phyloP scores from a whole-genome alignment of 495 filamentous ascomycete genomes.

The Aspergillus panamensis region DNA sequence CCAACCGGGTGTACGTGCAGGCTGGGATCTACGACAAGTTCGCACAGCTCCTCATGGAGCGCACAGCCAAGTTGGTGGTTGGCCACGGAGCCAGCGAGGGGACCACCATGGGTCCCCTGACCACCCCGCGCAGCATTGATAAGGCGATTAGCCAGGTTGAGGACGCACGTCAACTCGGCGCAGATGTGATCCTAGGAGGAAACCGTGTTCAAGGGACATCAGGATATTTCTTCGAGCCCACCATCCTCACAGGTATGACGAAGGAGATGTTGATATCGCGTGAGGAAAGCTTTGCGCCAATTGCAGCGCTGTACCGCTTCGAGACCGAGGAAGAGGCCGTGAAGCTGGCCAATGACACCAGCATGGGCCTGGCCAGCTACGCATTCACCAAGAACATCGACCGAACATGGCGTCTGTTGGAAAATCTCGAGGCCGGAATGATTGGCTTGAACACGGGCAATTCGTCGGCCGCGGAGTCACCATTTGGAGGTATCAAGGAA shows the following conservation, averaged over 20 bases:
- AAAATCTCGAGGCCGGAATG: conserved; percentile 75
- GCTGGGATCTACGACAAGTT: conserved; percentile 52
- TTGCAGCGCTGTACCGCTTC: conserved; percentile 65
- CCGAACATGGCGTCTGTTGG: conserved; percentile 66
- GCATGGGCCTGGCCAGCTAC: conserved; percentile 68
- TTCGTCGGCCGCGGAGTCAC: conserved; percentile 63
- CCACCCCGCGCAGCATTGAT: conserved; percentile 59
- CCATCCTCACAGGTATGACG: conserved; percentile 60
- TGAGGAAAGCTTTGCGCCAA: conserved; percentile 70
- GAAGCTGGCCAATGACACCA: conserved; percentile 58
- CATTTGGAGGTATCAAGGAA: conserved; percentile 76
- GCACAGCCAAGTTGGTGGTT: conserved; percentile 54
- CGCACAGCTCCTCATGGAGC: conserved; percentile 50
- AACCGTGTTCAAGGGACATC: conserved; percentile 41
- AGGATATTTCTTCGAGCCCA: conserved; percentile 73
- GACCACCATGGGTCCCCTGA: conserved; percentile 67
- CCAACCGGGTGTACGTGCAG: conserved; percentile 71
- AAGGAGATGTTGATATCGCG: conserved; percentile 60
- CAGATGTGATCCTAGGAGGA: conserved; percentile 56
- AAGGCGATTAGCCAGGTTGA: conserved; percentile 60
- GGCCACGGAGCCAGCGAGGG: conserved; percentile 58
- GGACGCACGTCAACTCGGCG: conserved; percentile 60
- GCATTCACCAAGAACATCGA: conserved; percentile 74
- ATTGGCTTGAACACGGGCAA: conserved; percentile 70
- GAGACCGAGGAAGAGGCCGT: conserved; percentile 69